A percentile compares a stretch with the other conserved stretches of the same genome.
These are phyloP conservation scores for Rosa lucieae DNA, from an alignment of 306 rosid species.

Conservation along the genomic window DNA sequence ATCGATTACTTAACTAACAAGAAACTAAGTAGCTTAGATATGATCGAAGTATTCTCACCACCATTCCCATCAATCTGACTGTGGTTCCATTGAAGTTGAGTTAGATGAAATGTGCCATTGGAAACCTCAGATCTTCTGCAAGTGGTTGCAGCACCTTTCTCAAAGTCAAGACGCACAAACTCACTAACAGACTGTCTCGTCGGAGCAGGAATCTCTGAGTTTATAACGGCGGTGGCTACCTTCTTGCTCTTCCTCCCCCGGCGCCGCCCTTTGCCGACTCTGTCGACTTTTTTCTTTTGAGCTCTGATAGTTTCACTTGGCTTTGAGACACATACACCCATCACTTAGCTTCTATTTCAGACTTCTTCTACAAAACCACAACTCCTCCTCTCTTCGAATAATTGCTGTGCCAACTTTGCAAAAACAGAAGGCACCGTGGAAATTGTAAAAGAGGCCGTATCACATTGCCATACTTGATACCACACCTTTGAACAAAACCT, in stretches of 20 bases:
- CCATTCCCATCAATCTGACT: conserved; percentile 65
- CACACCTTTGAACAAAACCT: conserved; percentile 34
- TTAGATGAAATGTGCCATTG: conserved; percentile 59
- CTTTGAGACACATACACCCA: conserved; percentile 79
- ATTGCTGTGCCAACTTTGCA: not conserved
- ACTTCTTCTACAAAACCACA: conserved; percentile 20
- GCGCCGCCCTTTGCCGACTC: conserved; percentile 41
- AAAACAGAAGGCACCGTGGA: not conserved
- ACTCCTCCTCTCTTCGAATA: not conserved
- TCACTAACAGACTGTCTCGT: conserved; percentile 46
- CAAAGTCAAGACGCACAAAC: conserved; percentile 62
- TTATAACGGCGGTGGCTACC: conserved; percentile 23
- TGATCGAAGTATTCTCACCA: conserved; percentile 11
- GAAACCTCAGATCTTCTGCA: conserved; percentile 71
- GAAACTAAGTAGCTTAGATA: not conserved
- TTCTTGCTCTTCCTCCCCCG: conserved; percentile 33
- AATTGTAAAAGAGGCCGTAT: not conserved
- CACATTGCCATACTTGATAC: conserved; percentile 9
- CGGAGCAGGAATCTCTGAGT: conserved; percentile 19
- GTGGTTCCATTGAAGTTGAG: conserved; percentile 75
- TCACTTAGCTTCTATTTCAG: conserved; percentile 14
- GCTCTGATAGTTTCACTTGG: conserved; percentile 30
- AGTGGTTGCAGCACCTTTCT: conserved; percentile 53
- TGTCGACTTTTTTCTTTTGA: conserved; percentile 22
- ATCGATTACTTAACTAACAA: not conserved